Evolutionary conservation across 257 asterid genomes (phyloP), one percentile per base, ranked within the genome.

Genomic region (Jasminum sambac): DNA sequence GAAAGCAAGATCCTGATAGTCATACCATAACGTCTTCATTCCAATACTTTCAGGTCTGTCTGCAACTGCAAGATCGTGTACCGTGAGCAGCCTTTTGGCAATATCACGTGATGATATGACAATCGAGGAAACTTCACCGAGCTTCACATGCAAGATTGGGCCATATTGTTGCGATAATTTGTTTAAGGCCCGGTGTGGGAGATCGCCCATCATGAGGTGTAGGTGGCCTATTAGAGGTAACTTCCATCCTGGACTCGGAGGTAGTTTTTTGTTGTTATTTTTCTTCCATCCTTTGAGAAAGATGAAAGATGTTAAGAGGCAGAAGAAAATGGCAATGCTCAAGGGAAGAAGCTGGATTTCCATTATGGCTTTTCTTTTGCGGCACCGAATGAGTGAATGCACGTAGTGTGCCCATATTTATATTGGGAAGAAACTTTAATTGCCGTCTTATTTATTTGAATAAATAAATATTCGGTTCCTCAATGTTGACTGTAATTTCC

Each of bases 221-320:
- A 82, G 72, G 76, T 80, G 80, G 64, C 87, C 87, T 10, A 82
- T 74, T 9, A 81, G 0, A 24, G 87, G 87, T n/a, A 82, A 69
- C 58, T 42, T 64, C 19, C 80, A 73, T 10, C 36, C 36, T 30
- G 87, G 82, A 37, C 78, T 72, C 21, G 84, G 84, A 37, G 87
- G 84, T 11, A 76, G 24, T 3, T 70, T 74, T 3, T 12, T 69
- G 38, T 59, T 24, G 38, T 67, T 72, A 11, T 24, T 6, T n/a
- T 25, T 26, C 26, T 19, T 67, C 23, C 40, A 4, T 16, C 40
- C 50, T 11, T 58, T 73, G 70, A 61, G 19, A 67, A 79, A 70
- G 69, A 68, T 24, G 74, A 74, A 62, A 8, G 79, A 46, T 12
- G 74, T 43, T 8, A 74, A 2, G 2, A 74, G 65, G 2, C 62